Percentiles rank a stretch among this genome's conserved stretches.
Evolutionary conservation across 139 green algal species (phyloP).

Genomic region (Chlamydomonas sp.): DNA sequence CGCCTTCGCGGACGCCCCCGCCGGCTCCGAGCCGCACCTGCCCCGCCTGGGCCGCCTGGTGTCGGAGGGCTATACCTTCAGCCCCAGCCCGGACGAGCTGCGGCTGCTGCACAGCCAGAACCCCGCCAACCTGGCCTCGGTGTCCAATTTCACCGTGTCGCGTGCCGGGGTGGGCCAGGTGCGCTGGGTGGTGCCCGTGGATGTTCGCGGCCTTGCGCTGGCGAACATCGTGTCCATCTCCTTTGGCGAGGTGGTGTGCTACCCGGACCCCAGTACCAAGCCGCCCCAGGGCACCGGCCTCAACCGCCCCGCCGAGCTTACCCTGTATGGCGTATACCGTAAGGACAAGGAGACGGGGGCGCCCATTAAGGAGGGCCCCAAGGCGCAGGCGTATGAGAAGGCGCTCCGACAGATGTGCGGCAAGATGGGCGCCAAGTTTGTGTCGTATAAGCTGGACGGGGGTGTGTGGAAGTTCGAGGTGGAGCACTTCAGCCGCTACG

Average conservation of each 20-base stretch:
- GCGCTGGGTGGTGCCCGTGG: slow-evolving; percentile 83
- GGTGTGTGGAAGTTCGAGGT: slow-evolving; percentile 90
- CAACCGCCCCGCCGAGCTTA: slow-evolving; percentile 85
- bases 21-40: slow-evolving; percentile 20
- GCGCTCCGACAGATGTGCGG: slow-evolving; percentile 60
- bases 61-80: slow-evolving; percentile 51
- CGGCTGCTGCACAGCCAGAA: slow-evolving; percentile 40
- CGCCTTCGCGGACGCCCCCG: background rate
- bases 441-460: slow-evolving; percentile 76
- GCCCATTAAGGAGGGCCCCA: slow-evolving; percentile 55
- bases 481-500: slow-evolving; percentile 94
- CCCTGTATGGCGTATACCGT: slow-evolving; percentile 72
- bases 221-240: slow-evolving; percentile 76
- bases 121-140: slow-evolving; percentile 38
- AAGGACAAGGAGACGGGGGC: slow-evolving; percentile 69
- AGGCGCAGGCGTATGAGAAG: slow-evolving; percentile 57
- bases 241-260: slow-evolving; percentile 74
- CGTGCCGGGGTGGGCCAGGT: slow-evolving; percentile 77
- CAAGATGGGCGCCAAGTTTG: slow-evolving; percentile 81
- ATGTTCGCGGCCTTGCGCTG: slow-evolving; percentile 81
- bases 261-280: slow-evolving; percentile 75
- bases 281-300: slow-evolving; percentile 83
- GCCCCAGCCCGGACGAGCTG: slow-evolving; percentile 51
- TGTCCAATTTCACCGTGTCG: slow-evolving; percentile 76
- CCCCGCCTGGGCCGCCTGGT: slow-evolving; percentile 47